phyloP scores from a whole-genome alignment of 2,329 filamentous ascomycete species.

The Kalaharituber pfeilii region DNA sequence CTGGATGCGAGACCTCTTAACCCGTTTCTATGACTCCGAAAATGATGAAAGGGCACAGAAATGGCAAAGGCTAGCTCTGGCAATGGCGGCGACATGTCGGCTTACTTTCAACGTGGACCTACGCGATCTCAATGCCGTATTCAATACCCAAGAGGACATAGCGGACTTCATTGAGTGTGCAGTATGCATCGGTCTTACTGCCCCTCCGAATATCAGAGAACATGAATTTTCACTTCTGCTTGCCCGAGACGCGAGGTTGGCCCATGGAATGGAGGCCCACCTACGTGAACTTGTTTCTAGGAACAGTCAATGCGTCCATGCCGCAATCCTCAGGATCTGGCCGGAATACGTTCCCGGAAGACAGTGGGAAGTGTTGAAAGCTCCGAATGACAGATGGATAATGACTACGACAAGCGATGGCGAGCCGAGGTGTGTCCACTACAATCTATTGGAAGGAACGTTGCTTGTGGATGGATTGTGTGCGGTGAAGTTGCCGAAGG shows the following conservation, averaged over 20 bases:
- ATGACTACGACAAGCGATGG: neutral
- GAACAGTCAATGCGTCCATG: conserved; percentile 18
- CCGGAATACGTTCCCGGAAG: conserved; percentile 18
- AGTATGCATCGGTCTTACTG: conserved; percentile 17
- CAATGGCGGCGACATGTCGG: conserved; percentile 16
- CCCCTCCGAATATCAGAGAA: conserved; percentile 3
- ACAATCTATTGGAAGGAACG: conserved; percentile 36
- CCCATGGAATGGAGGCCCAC: conserved; percentile 15
- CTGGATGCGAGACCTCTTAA: conserved; percentile 15
- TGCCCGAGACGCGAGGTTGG: conserved; percentile 18
- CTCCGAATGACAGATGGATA: neutral
- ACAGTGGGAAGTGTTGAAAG: neutral
- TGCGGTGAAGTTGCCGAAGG: conserved; percentile 31
- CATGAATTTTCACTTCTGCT: conserved; percentile 13
- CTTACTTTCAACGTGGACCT: conserved; percentile 22
- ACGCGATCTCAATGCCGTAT: conserved; percentile 21
- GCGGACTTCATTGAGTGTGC: conserved; percentile 28
- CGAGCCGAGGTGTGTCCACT: conserved; percentile 27
- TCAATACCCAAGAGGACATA: conserved; percentile 22
- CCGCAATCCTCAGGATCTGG: conserved; percentile 23
- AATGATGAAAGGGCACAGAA: conserved; percentile 6
- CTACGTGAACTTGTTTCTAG: conserved; percentile 16
- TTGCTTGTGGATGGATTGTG: conserved; percentile 38
- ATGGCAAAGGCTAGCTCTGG: conserved; percentile 10
- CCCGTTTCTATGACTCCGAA: conserved; percentile 6